Conservation (phyloP, 73 alveolate genomes). For the Tetrahymena elliotti region DNA sequence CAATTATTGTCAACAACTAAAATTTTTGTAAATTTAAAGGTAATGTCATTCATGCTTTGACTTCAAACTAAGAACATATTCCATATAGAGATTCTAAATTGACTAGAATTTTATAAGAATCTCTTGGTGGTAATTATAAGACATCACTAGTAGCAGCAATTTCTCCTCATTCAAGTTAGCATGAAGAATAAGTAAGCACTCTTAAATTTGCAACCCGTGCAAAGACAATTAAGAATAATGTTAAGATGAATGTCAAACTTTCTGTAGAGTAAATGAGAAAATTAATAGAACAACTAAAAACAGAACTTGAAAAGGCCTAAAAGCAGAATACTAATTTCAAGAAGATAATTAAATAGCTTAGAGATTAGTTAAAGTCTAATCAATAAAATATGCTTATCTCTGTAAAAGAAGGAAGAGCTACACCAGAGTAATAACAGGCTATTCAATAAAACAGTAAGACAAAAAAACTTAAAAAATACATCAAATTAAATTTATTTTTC, state of each 20-base stretch:
- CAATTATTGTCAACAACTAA: too few species aligned
- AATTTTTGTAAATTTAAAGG: slow-evolving; percentile 47
- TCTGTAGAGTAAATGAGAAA: neutral
- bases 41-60: slow-evolving; percentile 50
- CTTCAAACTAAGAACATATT: slow-evolving; percentile 54
- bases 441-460: neutral
- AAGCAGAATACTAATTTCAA: neutral
- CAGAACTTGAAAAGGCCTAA: neutral
- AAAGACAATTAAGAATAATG: slow-evolving; percentile 70
- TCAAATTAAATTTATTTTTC: neutral
- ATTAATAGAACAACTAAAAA: neutral
- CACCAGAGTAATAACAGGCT: neutral
- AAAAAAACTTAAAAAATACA: neutral
- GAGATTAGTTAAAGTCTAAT: neutral
- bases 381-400: neutral
- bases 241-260: neutral
- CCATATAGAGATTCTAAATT: slow-evolving; percentile 91
- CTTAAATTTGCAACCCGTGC: slow-evolving; percentile 87
- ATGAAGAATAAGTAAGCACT: slow-evolving; percentile 52
- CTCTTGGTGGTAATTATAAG: slow-evolving; percentile 81
- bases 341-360: neutral
- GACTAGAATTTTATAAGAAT: slow-evolving; percentile 82
- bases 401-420: neutral
- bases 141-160: slow-evolving; percentile 59
- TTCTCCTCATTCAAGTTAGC: slow-evolving; percentile 63